phyloP scores from a whole-genome alignment of 2,329 filamentous ascomycete species.

The Fusarium luffae region DNA sequence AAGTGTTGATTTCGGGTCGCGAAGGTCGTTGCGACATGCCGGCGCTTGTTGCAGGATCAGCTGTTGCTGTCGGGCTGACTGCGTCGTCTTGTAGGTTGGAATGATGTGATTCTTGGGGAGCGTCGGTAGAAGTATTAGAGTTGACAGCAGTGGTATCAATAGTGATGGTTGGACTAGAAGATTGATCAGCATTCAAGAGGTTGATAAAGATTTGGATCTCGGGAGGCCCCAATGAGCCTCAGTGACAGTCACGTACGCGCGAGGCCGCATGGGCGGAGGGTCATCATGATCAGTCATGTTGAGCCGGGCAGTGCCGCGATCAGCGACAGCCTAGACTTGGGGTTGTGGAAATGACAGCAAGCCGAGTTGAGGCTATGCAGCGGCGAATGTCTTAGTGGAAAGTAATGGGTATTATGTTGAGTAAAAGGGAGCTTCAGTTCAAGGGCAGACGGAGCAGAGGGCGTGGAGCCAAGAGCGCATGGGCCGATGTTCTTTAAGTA shows the following conservation, averaged over 20 bases:
- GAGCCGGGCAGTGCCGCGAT: slow-evolving; percentile 25
- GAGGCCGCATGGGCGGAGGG: slow-evolving; percentile 41
- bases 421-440: slow-evolving; percentile 26
- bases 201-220: slow-evolving; percentile 17
- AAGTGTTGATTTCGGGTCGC: slow-evolving; percentile 60
- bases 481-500: slow-evolving; percentile 30
- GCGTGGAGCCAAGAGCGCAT: slow-evolving; percentile 41
- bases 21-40: slow-evolving; percentile 39
- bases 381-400: slow-evolving; percentile 19
- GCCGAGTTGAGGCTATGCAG: slow-evolving; percentile 41
- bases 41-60: slow-evolving; percentile 48
- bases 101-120: slow-evolving; percentile 44
- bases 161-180: slow-evolving; percentile 62
- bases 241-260: slow-evolving; percentile 40
- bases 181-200: slow-evolving; percentile 27
- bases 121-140: slow-evolving; percentile 45
- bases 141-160: slow-evolving; percentile 62
- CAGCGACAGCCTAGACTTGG: slow-evolving; percentile 22
- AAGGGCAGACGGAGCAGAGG: slow-evolving; percentile 37
- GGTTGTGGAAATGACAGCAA: slow-evolving; percentile 9
- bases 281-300: slow-evolving; percentile 42
- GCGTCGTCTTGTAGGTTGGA: slow-evolving; percentile 54
- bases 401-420: slow-evolving; percentile 23
- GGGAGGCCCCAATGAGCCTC: slow-evolving; percentile 25
- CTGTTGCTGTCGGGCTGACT: slow-evolving; percentile 54